Percentiles rank a stretch among this genome's conserved stretches.
These are phyloP conservation scores for Neopestalotiopsis sp. DNA, from an alignment of 2,329 filamentous ascomycete species.

Conservation along the genomic window DNA sequence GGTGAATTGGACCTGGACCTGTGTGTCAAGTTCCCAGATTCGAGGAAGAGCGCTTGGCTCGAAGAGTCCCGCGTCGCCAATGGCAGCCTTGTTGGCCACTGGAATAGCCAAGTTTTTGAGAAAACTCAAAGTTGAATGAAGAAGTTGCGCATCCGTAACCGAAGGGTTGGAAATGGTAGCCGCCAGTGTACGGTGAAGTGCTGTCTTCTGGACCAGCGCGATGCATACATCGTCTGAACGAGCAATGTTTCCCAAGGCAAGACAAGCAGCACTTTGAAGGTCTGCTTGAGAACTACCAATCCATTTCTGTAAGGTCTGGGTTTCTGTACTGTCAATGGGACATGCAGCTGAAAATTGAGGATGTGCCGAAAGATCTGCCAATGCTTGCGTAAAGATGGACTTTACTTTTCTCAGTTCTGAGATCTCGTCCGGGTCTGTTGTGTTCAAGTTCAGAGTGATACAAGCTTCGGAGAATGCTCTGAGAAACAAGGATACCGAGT, in stretches of 20 bases:
- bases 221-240: conserved; percentile 60
- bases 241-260: conserved; percentile 66
- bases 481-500: conserved; percentile 49
- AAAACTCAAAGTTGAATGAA: conserved; percentile 63
- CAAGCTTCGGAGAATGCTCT: conserved; percentile 54
- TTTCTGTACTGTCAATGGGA: conserved; percentile 47
- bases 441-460: conserved; percentile 42
- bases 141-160: conserved; percentile 51
- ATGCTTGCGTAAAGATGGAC: conserved; percentile 52
- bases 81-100: conserved; percentile 53
- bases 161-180: conserved; percentile 46
- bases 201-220: conserved; percentile 52
- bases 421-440: conserved; percentile 54
- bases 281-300: conserved; percentile 44
- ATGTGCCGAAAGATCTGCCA: conserved; percentile 57
- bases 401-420: conserved; percentile 54
- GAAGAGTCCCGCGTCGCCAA: conserved; percentile 53
- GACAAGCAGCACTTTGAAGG: conserved; percentile 62
- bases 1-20: conserved; percentile 64
- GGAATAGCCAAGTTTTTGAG: conserved; percentile 70
- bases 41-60: conserved; percentile 52
- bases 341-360: conserved; percentile 49
- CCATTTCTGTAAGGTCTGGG: conserved; percentile 52
- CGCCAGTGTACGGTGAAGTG: conserved; percentile 50
- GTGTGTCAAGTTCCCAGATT: conserved; percentile 57